Base-by-base conservation (phyloP, 768 basidiomycete genomes). In the Naganishia friedmannii region DNA sequence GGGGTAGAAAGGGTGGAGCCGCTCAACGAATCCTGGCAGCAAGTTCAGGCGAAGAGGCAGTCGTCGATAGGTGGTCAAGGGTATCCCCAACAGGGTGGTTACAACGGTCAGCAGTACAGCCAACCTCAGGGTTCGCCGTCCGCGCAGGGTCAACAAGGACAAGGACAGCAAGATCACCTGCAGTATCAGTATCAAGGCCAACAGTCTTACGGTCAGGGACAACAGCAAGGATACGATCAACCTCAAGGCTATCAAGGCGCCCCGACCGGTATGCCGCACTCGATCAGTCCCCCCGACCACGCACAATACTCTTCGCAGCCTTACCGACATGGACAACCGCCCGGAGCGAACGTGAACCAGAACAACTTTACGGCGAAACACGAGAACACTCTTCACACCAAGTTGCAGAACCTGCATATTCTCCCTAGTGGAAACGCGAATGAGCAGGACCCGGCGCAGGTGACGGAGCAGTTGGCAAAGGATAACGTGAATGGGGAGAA, bases 1-100 rank as follows among this genome's bases (percentile, higher is more conserved):
- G 58, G 58, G 3, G 58, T 60, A n/a, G 58, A 65, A 45, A 37
- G 53, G 53, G 60, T 70, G 15, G 69, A 65, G 26, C 63, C 63
- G 31, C 48, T 70, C 23, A 53, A 45, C 32, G 45, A 57, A 21
- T 26, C 26, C n/a, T 69, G 51, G 68, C 56, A 58, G 28, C 34
- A 48, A 34, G 26, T 37, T 26, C 53, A 42, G 28, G 45, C 42
- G 21, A 58, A 17, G 34, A 28, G 54, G 34, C 37, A 29, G 19
- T 53, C 48, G 46, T 23, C 42, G 10, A 17, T 31, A 58, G 28
- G 34, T 56, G 31, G 54, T 26, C 63, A 65, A 65, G 48, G 48
- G 23, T 32, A 53, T 37, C 29, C 12, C 28, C 48, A 42, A 29
- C 46, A 51, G 48, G 21, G 42, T n/a, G 26, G 15, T 23, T 15